Percentiles rank a stretch among this genome's conserved stretches.
Conservation (phyloP, 106 monocot genomes). For the Hemerocallis citrina region DNA sequence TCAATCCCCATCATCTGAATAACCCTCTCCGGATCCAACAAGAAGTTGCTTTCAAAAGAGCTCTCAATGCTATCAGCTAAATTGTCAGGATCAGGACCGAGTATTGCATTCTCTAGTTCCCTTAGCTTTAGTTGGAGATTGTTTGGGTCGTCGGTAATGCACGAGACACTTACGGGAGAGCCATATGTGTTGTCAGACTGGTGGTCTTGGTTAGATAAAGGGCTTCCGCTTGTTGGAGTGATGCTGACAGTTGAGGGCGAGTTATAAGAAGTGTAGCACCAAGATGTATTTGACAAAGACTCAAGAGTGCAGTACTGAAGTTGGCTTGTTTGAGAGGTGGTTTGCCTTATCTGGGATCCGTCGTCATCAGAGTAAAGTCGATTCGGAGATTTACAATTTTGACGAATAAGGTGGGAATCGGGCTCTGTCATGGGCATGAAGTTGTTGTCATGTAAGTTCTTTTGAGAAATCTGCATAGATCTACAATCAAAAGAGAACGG, state of each 20-base stretch:
- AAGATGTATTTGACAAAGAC: constrained; percentile 22
- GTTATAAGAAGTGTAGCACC: constrained; percentile 13
- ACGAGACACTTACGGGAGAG: constrained; percentile 62
- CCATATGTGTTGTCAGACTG: constrained; percentile 40
- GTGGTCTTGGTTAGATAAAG: constrained; percentile 48
- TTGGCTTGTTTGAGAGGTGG: constrained; percentile 5
- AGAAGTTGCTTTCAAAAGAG: constrained; percentile 11
- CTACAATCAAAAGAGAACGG: no score
- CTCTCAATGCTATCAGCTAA: constrained; percentile 26
- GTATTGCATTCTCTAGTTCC: constrained; percentile 68
- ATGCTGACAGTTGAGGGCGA: constrained; percentile 38
- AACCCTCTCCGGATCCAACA: constrained; percentile 31
- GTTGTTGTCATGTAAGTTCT: constrained; percentile 6
- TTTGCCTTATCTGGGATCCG: constrained; percentile 10
- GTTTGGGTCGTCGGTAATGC: constrained; percentile 69
- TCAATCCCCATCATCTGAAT: constrained; percentile 39
- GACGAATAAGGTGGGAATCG: constrained; percentile 11
- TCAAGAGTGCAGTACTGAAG: constrained; percentile 47
- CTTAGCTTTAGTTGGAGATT: constrained; percentile 55
- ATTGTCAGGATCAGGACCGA: constrained; percentile 45
- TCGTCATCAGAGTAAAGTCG: constrained; percentile 14
- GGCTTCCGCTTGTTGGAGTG: constrained; percentile 40
- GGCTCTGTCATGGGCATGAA: constrained; percentile 24
- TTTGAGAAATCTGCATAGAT: constrained; percentile 6
- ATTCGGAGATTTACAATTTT: constrained; percentile 15